A percentile compares a stretch with the other conserved stretches of the same genome.
These are phyloP conservation scores for Spiromastix sp. DNA, from an alignment of 2,329 filamentous ascomycete genomes.

Conservation along the genomic window DNA sequence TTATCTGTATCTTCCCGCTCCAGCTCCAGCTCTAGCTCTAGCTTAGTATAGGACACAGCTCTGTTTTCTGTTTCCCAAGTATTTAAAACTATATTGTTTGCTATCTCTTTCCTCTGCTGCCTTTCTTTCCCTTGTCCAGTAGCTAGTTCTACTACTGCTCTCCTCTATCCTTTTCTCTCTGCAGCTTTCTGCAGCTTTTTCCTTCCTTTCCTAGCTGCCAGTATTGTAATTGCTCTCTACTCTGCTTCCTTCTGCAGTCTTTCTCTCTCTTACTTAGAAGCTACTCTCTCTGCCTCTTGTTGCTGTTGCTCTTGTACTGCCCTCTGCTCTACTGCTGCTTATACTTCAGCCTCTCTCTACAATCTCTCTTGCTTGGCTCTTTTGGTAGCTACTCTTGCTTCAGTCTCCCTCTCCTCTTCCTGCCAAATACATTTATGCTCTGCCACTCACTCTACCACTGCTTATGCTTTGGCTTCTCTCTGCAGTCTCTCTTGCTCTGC, in stretches of 20 bases:
- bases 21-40: background rate
- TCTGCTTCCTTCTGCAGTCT: background rate
- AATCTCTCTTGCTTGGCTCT: background rate
- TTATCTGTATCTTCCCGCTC: background rate
- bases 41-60: background rate
- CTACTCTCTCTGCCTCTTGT: background rate
- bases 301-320: background rate
- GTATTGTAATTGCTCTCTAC: background rate
- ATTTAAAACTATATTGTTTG: background rate
- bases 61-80: background rate
- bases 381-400: too few species aligned
- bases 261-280: background rate
- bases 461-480: background rate
- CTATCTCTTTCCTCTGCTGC: background rate
- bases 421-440: background rate
- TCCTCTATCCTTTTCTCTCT: background rate
- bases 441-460: background rate
- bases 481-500: background rate
- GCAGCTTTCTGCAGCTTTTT: background rate
- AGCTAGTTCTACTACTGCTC: background rate
- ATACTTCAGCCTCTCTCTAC: background rate
- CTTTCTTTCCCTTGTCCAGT: background rate
- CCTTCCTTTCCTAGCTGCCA: background rate
- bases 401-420: background rate
- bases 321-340: background rate